Conservation (phyloP, 768 basidiomycete species). For the Saitozyma sp. region DNA sequence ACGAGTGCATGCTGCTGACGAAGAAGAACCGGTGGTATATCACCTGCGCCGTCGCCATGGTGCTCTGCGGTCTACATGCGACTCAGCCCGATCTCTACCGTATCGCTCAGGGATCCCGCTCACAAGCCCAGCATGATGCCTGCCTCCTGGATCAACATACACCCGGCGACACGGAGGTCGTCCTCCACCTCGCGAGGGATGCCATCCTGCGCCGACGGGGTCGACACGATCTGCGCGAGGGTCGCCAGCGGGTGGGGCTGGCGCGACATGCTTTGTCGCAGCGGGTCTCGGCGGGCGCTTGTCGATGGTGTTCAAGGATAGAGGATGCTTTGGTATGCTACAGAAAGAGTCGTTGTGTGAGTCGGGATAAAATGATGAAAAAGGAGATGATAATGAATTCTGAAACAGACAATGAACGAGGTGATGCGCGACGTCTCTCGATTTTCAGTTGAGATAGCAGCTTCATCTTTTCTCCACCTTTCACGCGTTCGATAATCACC, state of each 20-base stretch:
- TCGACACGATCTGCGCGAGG: constrained; percentile 69
- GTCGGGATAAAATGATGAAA: not conserved
- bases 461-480: not conserved
- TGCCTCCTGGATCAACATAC: constrained; percentile 92
- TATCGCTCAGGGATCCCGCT: constrained; percentile 40
- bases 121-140: constrained; percentile 88
- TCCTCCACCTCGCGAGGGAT: constrained; percentile 78
- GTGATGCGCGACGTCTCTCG: not conserved
- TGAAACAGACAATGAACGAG: not conserved
- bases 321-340: no score
- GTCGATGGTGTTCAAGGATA: not conserved
- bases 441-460: not conserved
- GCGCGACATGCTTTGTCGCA: constrained; percentile 31
- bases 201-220: constrained; percentile 80
- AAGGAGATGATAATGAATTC: not conserved
- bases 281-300: not conserved
- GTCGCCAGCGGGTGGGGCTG: constrained; percentile 73
- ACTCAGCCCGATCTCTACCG: not conserved
- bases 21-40: constrained; percentile 97
- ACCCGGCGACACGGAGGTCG: constrained; percentile 85
- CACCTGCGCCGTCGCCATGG: constrained; percentile 93
- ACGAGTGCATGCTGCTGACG: constrained; percentile 90
- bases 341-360: not conserved
- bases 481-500: not conserved
- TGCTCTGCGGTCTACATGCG: constrained; percentile 75